Percentiles rank a stretch among this genome's conserved stretches.
These are phyloP conservation scores for Moesziomyces antarcticus DNA, from an alignment of 1,284 basidiomycete genomes.

Conservation along the genomic window DNA sequence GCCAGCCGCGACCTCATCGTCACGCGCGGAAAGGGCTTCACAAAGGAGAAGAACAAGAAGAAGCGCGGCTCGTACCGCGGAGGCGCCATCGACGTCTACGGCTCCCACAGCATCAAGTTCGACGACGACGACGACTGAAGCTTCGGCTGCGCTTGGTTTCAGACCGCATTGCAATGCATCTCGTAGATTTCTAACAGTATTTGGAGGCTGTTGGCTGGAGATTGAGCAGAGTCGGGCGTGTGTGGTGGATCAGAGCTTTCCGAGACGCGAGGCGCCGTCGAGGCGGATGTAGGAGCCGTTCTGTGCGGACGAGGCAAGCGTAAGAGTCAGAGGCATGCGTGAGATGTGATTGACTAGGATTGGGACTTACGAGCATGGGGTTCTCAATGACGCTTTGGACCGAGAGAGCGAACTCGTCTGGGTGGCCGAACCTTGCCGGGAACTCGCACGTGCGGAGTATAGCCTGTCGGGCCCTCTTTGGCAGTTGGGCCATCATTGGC, in stretches of 20 bases:
- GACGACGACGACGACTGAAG: slow-evolving; percentile 63
- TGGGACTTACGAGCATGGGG: slow-evolving; percentile 58
- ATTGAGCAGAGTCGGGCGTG: slow-evolving; percentile 79
- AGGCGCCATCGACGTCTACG: slow-evolving; percentile 64
- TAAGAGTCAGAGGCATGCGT: background rate
- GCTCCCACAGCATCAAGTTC: slow-evolving; percentile 66
- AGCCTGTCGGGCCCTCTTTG: slow-evolving; percentile 31
- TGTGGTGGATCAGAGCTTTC: slow-evolving; percentile 71
- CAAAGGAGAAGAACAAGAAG: slow-evolving; percentile 99
- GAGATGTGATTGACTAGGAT: too few species aligned
- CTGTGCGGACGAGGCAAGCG: slow-evolving; percentile 5
- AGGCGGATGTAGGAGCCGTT: slow-evolving; percentile 60
- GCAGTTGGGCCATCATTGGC: slow-evolving; percentile 65
- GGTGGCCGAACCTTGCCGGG: slow-evolving; percentile 57
- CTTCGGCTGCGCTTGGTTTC: background rate
- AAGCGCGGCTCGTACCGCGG: slow-evolving; percentile 77
- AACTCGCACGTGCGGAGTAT: slow-evolving; percentile 41
- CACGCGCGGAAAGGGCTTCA: slow-evolving; percentile 91
- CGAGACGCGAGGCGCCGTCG: slow-evolving; percentile 63
- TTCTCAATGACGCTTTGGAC: slow-evolving; percentile 61
- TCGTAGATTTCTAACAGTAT: too few species aligned
- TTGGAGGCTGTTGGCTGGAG: too few species aligned
- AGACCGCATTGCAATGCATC: background rate
- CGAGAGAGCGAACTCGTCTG: slow-evolving; percentile 64
- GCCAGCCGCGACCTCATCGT: slow-evolving; percentile 89